Evolutionary conservation across 495 filamentous ascomycete genomes (phyloP), one percentile per base, ranked within the genome.

Genomic region (Aspergillus leporis): DNA sequence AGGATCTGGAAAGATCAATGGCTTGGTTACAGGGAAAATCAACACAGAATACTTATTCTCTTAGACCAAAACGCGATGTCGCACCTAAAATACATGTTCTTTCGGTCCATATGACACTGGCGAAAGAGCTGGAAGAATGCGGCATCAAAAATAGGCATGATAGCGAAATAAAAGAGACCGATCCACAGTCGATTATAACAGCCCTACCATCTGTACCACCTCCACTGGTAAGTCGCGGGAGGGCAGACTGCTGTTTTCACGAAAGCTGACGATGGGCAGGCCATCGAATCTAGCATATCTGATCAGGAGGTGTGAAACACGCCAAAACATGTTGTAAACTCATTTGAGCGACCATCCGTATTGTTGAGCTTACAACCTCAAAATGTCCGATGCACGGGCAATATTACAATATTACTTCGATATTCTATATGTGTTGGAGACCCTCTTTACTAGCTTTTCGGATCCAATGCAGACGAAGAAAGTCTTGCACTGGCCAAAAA

Each of bases 31-130:
- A 68, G 16, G 66, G 71, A 19, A 64, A 66, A 49, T 59, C 67
- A n/a, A 38, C 59, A n/a, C 22, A 72, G 55, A 72, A 70, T 55
- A 74, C 67, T 2, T 75, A 75, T 51, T 71, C 72, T 0, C 63
- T 78, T 48, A 78, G 73, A 43, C 63, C 66, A 25, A 65, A 66
- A 51, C 63, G 64, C 10, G 66, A 63, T 22, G 54, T 51, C 23
- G 69, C 66, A 0, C 75, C 75, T 12, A 67, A 69, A 21, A 66
- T 78, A 13, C 75, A 76, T 60, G 66, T 74, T 0, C 38, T 73
- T n/a, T 71, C 73, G 3, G 68, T 72, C 13, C 65, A 71, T 16
- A 63, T 68, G 61, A 61, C 25, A 19, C 36, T 69, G n/a, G 59
- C 69, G 28, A 68, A 72, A n/a, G 66, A 72, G 1, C 50, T 56